phyloP scores from a whole-genome alignment of 139 green algal genomes.

The Coelastrella sp. region DNA sequence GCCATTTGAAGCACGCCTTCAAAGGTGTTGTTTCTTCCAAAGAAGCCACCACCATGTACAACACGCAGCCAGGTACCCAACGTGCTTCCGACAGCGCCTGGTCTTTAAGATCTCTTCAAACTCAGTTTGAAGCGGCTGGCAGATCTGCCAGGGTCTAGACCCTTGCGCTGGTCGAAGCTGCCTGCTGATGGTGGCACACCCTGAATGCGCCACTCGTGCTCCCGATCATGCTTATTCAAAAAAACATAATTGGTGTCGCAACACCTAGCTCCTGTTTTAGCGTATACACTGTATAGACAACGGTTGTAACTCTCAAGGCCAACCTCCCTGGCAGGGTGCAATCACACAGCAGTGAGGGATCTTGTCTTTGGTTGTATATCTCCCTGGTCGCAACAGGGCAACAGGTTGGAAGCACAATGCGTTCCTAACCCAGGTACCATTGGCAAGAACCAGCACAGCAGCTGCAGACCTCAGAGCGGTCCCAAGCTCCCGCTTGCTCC shows the following conservation, averaged over 20 bases:
- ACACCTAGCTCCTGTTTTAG: slow-evolving; percentile 92
- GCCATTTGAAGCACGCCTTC: slow-evolving; percentile 71
- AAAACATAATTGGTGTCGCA: slow-evolving; percentile 66
- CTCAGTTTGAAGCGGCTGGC: too few relatives aligned
- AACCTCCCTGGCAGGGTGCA: background rate
- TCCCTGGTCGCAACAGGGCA: too few relatives aligned
- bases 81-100: slow-evolving; percentile 77
- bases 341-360: too few relatives aligned
- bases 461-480: too few relatives aligned
- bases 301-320: slow-evolving; percentile 98
- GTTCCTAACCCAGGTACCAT: too few relatives aligned
- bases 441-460: background rate
- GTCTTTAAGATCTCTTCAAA: slow-evolving; percentile 93
- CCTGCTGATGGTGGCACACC: slow-evolving; percentile 80
- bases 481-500: too few relatives aligned
- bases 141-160: slow-evolving; percentile 58
- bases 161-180: slow-evolving; percentile 89
- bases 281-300: slow-evolving; percentile 58
- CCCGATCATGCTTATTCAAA: slow-evolving; percentile 85
- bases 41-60: slow-evolving; percentile 94
- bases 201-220: slow-evolving; percentile 89
- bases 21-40: slow-evolving; percentile 84
- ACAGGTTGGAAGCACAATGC: too few relatives aligned
- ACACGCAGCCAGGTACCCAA: slow-evolving; percentile 88
- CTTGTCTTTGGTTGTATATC: too few relatives aligned